phyloP scores from a whole-genome alignment of 139 green algal species.

The Chlamydomonas urium region DNA sequence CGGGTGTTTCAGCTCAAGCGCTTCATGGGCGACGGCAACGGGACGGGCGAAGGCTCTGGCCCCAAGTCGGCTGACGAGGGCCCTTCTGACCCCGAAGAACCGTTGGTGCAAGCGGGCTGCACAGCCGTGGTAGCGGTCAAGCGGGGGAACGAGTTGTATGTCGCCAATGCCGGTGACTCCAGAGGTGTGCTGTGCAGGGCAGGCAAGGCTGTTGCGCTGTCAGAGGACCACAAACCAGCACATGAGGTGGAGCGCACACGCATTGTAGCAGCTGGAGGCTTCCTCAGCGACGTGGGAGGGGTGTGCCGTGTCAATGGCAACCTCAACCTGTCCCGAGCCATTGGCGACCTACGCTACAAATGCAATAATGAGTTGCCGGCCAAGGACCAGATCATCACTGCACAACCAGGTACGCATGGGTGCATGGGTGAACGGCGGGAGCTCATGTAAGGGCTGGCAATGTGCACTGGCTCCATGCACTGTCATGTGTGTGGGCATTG shows the following conservation, averaged over 20 bases:
- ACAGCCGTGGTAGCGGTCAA: conserved; percentile 87
- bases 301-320: conserved; percentile 86
- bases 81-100: conserved; percentile 20
- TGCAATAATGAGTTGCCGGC: conserved; percentile 53
- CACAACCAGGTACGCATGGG: no score
- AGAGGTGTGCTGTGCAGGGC: conserved; percentile 72
- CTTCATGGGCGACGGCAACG: conserved; percentile 23
- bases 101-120: conserved; percentile 64
- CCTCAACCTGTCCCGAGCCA: conserved; percentile 90
- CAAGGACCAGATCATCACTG: conserved; percentile 80
- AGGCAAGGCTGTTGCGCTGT: conserved; percentile 62
- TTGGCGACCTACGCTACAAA: conserved; percentile 97
- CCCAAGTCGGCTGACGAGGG: neutral
- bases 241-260: conserved; percentile 66
- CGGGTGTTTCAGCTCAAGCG: conserved; percentile 55
- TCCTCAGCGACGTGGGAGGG: conserved; percentile 42
- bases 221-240: conserved; percentile 83
- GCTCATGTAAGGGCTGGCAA: neutral
- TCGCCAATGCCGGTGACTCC: conserved; percentile 90
- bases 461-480: no score
- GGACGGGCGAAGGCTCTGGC: neutral
- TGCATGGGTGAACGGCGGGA: no score
- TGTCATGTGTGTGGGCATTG: no score
- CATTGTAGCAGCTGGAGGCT: conserved; percentile 78
- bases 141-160: conserved; percentile 61